These are phyloP conservation scores for Conringia planisiliqua DNA, from an alignment of 345 rosid genomes.

Conservation along the genomic window DNA sequence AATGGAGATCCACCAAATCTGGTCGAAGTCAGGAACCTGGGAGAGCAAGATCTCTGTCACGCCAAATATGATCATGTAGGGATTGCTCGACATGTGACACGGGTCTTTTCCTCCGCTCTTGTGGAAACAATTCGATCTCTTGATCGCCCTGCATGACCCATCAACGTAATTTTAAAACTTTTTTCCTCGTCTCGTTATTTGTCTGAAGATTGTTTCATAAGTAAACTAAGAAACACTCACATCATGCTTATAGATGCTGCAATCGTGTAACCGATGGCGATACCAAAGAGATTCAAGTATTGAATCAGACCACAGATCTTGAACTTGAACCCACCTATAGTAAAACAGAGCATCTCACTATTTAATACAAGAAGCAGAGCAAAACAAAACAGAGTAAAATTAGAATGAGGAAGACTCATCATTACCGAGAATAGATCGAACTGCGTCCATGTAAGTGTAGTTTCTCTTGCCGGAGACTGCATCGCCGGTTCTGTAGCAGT, in stretches of 20 bases:
- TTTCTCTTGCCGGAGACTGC: conserved; percentile 62
- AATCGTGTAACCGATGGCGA: conserved; percentile 67
- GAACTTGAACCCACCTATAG: conserved; percentile 62
- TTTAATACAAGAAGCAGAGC: neutral
- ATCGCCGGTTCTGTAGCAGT: conserved; percentile 67
- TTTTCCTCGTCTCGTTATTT: neutral
- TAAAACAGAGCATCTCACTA: neutral
- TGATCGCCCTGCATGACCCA: conserved; percentile 58
- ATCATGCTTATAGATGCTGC: conserved; percentile 85
- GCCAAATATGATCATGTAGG: conserved; percentile 78
- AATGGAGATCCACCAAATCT: conserved; percentile 87
- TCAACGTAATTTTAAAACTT: neutral
- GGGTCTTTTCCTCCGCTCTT: conserved; percentile 57
- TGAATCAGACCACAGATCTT: conserved; percentile 66
- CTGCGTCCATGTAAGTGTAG: conserved; percentile 76
- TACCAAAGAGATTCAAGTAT: conserved; percentile 66
- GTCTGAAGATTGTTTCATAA: neutral
- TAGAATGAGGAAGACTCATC: neutral
- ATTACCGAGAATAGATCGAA: conserved; percentile 67
- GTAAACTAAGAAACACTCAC: conserved; percentile 32
- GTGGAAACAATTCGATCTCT: conserved; percentile 75
- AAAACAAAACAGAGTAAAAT: neutral
- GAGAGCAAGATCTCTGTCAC: conserved; percentile 61
- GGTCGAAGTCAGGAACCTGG: conserved; percentile 80
- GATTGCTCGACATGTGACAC: conserved; percentile 62